phyloP scores from a whole-genome alignment of 371 early-diverging fungal species.

The Rhizopus stolonifer region DNA sequence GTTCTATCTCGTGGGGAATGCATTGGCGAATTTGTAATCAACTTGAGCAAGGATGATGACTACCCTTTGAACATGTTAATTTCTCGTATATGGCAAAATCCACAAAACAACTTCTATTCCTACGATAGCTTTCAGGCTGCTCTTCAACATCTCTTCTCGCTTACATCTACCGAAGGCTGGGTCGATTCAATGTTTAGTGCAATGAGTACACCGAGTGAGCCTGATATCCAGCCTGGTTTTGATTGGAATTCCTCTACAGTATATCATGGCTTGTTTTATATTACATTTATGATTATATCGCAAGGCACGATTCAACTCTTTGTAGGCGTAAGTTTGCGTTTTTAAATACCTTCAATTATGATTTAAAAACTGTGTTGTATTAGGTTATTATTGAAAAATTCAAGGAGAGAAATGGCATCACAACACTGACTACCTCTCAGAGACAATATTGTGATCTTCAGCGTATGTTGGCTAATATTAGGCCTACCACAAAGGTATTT shows the following conservation, averaged over 20 bases:
- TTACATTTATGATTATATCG: conserved; percentile 59
- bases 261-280: conserved; percentile 55
- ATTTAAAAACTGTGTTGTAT: not conserved
- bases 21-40: conserved; percentile 44
- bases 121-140: conserved; percentile 53
- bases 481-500: conserved; percentile 53
- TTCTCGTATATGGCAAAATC: conserved; percentile 56
- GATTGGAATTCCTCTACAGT: conserved; percentile 44
- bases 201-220: conserved; percentile 50
- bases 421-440: conserved; percentile 54
- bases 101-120: conserved; percentile 46
- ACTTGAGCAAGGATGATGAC: conserved; percentile 37
- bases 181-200: conserved; percentile 49
- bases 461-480: conserved; percentile 53
- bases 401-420: conserved; percentile 58
- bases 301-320: conserved; percentile 61
- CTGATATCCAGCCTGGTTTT: conserved; percentile 51
- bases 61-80: conserved; percentile 32
- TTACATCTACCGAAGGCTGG: conserved; percentile 66
- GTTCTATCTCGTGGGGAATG: conserved; percentile 41
- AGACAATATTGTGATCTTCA: conserved; percentile 58
- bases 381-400: conserved; percentile 63
- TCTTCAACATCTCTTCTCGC: conserved; percentile 47
- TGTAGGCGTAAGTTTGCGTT: conserved; percentile 48
- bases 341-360: not conserved